phyloP scores from a whole-genome alignment of 495 filamentous ascomycete genomes.

The Talaromyces borbonicus region DNA sequence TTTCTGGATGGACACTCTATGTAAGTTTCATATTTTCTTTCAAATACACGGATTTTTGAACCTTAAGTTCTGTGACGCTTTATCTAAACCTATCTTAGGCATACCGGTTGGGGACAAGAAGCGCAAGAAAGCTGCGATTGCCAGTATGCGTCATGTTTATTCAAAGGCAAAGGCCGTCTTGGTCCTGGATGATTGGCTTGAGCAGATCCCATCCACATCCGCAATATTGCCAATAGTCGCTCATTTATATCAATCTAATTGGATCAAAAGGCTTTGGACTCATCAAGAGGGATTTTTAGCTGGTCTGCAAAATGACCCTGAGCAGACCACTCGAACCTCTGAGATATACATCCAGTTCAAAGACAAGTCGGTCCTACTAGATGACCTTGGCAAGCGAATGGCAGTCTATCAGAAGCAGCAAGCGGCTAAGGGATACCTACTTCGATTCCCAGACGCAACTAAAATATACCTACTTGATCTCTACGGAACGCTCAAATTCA shows the following conservation, averaged over 20 bases:
- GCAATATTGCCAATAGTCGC: neutral
- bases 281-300: constrained; percentile 6
- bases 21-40: neutral
- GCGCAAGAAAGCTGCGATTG: neutral
- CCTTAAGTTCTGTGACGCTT: too few species aligned
- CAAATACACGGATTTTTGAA: neutral
- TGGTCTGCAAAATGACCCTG: neutral
- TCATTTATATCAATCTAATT: constrained; percentile 5
- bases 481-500: neutral
- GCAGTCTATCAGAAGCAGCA: neutral
- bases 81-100: neutral
- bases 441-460: neutral
- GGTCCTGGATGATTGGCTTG: constrained; percentile 2
- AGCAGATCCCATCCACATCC: constrained; percentile 1
- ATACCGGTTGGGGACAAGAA: neutral
- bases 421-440: neutral
- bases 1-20: constrained; percentile 7
- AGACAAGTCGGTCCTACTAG: neutral
- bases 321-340: neutral
- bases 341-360: constrained; percentile 4
- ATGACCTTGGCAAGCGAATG: neutral
- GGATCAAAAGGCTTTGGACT: constrained; percentile 6
- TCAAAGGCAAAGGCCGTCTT: neutral
- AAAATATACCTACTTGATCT: neutral
- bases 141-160: constrained; percentile 2